Base-by-base conservation (phyloP, 2,329 filamentous ascomycete species). In the Parastagonospora avenae region DNA sequence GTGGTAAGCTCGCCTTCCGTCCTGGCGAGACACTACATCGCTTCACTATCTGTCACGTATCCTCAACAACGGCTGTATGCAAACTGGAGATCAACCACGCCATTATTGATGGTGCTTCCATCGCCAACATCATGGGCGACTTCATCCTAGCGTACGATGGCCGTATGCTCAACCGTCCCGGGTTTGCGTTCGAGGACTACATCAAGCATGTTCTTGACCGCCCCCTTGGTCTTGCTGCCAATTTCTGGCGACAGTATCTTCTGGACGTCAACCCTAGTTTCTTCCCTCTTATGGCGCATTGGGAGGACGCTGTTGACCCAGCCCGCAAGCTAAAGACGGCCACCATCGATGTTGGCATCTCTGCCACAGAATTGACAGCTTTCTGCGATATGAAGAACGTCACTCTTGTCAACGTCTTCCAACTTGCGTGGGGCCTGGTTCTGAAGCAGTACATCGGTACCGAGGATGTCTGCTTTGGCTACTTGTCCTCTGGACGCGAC, bases 401-500 rank as follows among this genome's bases (percentile, higher is more conserved):
- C 8, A 60, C 60, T 10, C 30, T 55, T 10, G 48, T 47, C 37
- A 63, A 49, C 42, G 44, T 63, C 4, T 59, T 58, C 40, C 59
- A 39, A 77, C 79, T 50, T 47, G 59, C 19, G 50, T 70, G 52
- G 73, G 70, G 55, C 2, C 42, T 74, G 31, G 51, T 68, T 2
- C 57, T 75, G 14, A 62, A 59, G 2, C 48, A 43, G 24, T 74
- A 71, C 48, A 72, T 63, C 8, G 66, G 62, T 10, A 59, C 63
- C 7, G 42, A 55, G 2, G 50, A 73, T n/a, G 64, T 71, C 1
- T 76, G 69, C 49, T 80, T 80, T 56, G 76, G 75, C 14, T 77
- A 76, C 50, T 67, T 76, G 44, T 45, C 57, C 10, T 61, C 63
- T 1, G 66, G 76, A 6, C 64, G 76, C 37, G 76, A 81, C 59